These are phyloP conservation scores for Sclerotinia sclerotiorum DNA, from an alignment of 2,329 filamentous ascomycete species.

Conservation along the genomic window DNA sequence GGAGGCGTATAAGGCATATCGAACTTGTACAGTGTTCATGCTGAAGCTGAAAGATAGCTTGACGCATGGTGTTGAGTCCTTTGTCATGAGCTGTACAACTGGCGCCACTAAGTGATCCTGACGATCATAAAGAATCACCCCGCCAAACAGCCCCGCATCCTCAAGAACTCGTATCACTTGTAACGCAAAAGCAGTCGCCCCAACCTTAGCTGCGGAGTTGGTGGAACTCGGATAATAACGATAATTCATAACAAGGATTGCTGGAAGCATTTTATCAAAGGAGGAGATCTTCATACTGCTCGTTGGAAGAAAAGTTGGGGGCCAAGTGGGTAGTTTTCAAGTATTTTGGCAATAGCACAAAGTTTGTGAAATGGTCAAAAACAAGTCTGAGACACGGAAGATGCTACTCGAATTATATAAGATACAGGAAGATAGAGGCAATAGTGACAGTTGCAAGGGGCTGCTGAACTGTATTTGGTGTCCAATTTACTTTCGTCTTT, in stretches of 20 bases:
- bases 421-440: constrained; percentile 5
- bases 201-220: constrained; percentile 24
- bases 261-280: constrained; percentile 25
- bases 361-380: constrained; percentile 1
- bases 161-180: constrained; percentile 24
- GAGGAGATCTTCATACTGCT: constrained; percentile 3
- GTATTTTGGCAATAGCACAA: constrained; percentile 7
- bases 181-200: constrained; percentile 27
- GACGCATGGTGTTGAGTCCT: constrained; percentile 22
- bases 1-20: constrained; percentile 24
- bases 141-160: constrained; percentile 25
- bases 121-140: constrained; percentile 27
- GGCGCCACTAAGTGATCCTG: constrained; percentile 22
- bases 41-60: constrained; percentile 25
- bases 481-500: neutral
- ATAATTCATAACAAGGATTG: constrained; percentile 25
- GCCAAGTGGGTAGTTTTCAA: constrained; percentile 19
- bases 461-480: neutral
- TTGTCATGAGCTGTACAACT: constrained; percentile 19
- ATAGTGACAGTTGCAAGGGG: constrained; percentile 3
- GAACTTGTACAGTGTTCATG: constrained; percentile 23
- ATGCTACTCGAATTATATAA: constrained; percentile 22
- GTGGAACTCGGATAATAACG: constrained; percentile 26
- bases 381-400: neutral
- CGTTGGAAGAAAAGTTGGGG: constrained; percentile 7